Evolutionary conservation across 805 yeast genomes (phyloP), one percentile per base, ranked within the genome.

Genomic region (Blastobotrys terrestris): DNA sequence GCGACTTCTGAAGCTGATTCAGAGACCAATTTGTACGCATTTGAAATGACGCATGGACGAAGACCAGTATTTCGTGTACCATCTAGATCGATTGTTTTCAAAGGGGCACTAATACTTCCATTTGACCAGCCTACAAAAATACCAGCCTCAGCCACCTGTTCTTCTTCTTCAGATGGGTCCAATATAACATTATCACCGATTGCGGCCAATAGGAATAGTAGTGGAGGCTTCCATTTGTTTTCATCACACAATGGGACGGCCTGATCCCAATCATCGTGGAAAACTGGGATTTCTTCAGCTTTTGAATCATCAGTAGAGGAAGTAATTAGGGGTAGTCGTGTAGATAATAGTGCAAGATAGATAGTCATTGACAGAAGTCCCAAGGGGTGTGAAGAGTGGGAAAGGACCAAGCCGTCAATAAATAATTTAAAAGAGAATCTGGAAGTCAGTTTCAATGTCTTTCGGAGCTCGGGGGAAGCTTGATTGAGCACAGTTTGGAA

Each of bases 121-220:
- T 82, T 71, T 52, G 79, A 78, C 81, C 85, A 92, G 35, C 91
- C 83, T 2, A 87, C 65, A 46, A 90, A 72, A 18, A 92, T 58
- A 0, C 96, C 96, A 54, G 87, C 84, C 58, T 92, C 96, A 54
- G 90, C 76, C 1, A 91, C 96, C 55, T 83, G 87, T 65, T 87
- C 91, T 67, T 92, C 99, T 54, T 84, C 87, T n/a, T 79, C 72
- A 0, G 95, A 83, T 0, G 99, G 98, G 64, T 92, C 99, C 21
- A 91, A 73, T 20, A 89, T 68, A 7, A 84, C 77, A 49, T 77
- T 72, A 52, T 81, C 81, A 1, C 92, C 96, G 0, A 88, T 79
- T 3, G 86, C 72, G 0, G 96, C 96, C 22, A 85, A 69, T 0
- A 92, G 80, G 59, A 94, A 81, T 40, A 87, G 71, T 15, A 92